Percentiles rank a stretch among this genome's conserved stretches.
Evolutionary conservation across 2,329 filamentous ascomycete species (phyloP).

Genomic region (Teratosphaeria zuluensis): DNA sequence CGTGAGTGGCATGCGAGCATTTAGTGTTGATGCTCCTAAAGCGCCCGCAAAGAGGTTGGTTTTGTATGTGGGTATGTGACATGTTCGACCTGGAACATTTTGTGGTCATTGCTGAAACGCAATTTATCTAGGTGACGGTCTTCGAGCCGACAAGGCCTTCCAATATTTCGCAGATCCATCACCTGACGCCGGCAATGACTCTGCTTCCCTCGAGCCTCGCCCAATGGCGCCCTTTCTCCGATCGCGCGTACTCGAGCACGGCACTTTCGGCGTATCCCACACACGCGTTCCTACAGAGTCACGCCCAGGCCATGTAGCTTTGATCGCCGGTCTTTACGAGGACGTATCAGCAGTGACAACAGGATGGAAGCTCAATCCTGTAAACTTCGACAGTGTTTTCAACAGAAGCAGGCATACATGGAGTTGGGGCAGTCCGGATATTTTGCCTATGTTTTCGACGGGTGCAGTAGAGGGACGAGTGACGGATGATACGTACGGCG

Average conservation of each 20-base stretch:
- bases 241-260: constrained; percentile 76
- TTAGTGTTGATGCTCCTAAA: constrained; percentile 55
- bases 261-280: constrained; percentile 94
- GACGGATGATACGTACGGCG: constrained; percentile 73
- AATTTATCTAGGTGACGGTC: constrained; percentile 58
- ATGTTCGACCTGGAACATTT: neutral
- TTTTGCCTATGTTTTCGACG: constrained; percentile 90
- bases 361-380: constrained; percentile 96
- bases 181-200: constrained; percentile 40
- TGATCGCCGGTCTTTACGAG: constrained; percentile 94
- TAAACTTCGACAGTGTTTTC: constrained; percentile 98
- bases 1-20: constrained; percentile 86
- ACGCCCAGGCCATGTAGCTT: constrained; percentile 86
- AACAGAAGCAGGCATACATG: constrained; percentile 94
- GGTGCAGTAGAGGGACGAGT: constrained; percentile 83
- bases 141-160: constrained; percentile 96
- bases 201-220: constrained; percentile 56
- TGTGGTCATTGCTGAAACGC: neutral
- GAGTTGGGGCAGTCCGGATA: constrained; percentile 98
- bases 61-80: constrained; percentile 67
- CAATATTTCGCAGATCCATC: constrained; percentile 87
- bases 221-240: constrained; percentile 86
- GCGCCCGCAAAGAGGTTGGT: constrained; percentile 84
- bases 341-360: constrained; percentile 96
- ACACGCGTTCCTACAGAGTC: constrained; percentile 96